Conservation (phyloP, 495 filamentous ascomycete species). For the Lichenothelia convexa region DNA sequence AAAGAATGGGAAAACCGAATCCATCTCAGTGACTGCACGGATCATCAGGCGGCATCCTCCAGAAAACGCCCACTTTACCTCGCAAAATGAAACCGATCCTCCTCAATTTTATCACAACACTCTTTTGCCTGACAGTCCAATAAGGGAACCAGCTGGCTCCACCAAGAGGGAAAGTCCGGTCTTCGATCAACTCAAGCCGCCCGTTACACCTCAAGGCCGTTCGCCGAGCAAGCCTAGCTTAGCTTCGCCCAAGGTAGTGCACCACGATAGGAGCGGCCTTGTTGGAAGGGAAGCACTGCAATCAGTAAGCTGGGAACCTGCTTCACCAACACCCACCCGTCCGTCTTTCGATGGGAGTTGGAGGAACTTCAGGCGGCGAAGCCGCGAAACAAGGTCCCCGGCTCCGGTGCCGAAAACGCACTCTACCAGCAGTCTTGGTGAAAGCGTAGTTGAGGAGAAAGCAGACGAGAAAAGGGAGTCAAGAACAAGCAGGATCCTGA, state of each 20-base stretch:
- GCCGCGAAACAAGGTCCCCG: slow-evolving; percentile 21
- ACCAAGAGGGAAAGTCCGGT: no score
- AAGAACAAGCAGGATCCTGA: slow-evolving; percentile 55
- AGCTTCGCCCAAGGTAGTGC: no score
- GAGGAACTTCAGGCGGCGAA: slow-evolving; percentile 21
- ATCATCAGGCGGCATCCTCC: slow-evolving; percentile 43
- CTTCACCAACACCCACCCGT: slow-evolving; percentile 12
- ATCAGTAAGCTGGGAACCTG: no score
- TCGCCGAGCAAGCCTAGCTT: no score
- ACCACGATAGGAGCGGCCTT: no score
- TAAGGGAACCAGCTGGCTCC: no score
- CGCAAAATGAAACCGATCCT: slow-evolving; percentile 27
- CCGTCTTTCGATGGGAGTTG: slow-evolving; percentile 21
- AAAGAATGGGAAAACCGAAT: slow-evolving; percentile 33
- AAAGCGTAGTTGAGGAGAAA: slow-evolving; percentile 12
- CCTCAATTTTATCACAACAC: slow-evolving; percentile 53
- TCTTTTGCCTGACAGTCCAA: no score
- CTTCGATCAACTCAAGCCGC: no score
- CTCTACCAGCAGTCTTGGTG: slow-evolving; percentile 19
- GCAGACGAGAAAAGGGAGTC: slow-evolving; percentile 44
- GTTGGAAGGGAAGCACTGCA: no score
- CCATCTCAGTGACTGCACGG: slow-evolving; percentile 63
- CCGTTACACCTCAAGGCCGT: no score
- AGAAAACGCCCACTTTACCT: slow-evolving; percentile 15
- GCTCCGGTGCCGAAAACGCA: slow-evolving; percentile 19